Conservation (phyloP, 176 grass and related monocot species). For the Zea mays region Zm-B73-REFERENCE-NAM-5.0 NC_050104.1:153658501-153659000, state of each 20-base stretch:
- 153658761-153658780: not conserved
- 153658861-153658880: constrained; percentile 97
- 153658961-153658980: constrained; percentile 3
- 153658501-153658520: constrained; percentile 53
- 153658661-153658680: constrained; percentile 15
- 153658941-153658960: not conserved
- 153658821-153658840: constrained; percentile 94
- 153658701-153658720: not conserved
- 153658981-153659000: not conserved
- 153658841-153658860: constrained; percentile 91
- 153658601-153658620: constrained; percentile 24
- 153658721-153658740: not conserved
- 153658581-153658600: constrained; percentile 62
- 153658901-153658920: constrained; percentile 67
- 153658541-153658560: constrained; percentile 87
- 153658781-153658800: not conserved
- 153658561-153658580: constrained; percentile 95
- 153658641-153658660: not conserved
- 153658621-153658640: not conserved
- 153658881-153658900: constrained; percentile 92
- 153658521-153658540: constrained; percentile 96
- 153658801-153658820: constrained; percentile 89
- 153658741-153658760: not conserved
- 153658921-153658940: not conserved
- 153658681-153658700: not conserved